phyloP scores from a whole-genome alignment of 495 filamentous ascomycete species.

The Tuber magnatum region DNA sequence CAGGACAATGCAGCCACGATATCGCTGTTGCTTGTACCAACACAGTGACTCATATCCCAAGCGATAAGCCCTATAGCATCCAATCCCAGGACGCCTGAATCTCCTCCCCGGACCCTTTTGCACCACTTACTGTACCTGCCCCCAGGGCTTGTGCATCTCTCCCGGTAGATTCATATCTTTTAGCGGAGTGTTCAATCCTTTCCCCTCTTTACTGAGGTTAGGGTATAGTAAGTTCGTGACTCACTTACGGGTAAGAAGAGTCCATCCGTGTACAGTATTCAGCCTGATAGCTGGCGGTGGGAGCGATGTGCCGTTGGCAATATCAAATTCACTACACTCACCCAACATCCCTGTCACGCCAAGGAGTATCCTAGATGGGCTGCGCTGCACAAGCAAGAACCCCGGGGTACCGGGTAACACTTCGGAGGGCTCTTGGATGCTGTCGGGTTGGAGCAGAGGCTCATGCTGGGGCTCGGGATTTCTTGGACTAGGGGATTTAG shows the following conservation, averaged over 20 bases:
- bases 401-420: background rate
- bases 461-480: too few species aligned
- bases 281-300: background rate
- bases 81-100: too few species aligned
- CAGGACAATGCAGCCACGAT: too few species aligned
- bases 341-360: background rate
- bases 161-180: background rate
- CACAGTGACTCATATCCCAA: too few species aligned
- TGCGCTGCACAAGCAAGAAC: background rate
- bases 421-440: background rate
- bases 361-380: background rate
- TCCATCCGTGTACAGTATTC: background rate
- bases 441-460: background rate
- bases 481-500: background rate
- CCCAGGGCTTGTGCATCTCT: background rate
- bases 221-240: background rate
- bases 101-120: too few species aligned
- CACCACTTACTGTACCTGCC: too few species aligned
- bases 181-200: background rate
- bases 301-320: background rate
- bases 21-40: too few species aligned
- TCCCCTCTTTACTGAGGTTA: background rate
- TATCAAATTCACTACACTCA: background rate
- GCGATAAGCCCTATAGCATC: too few species aligned
- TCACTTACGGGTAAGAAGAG: background rate